Conservation (phyloP, 805 yeast species). For the Cyberlindnera mycetangii region DNA sequence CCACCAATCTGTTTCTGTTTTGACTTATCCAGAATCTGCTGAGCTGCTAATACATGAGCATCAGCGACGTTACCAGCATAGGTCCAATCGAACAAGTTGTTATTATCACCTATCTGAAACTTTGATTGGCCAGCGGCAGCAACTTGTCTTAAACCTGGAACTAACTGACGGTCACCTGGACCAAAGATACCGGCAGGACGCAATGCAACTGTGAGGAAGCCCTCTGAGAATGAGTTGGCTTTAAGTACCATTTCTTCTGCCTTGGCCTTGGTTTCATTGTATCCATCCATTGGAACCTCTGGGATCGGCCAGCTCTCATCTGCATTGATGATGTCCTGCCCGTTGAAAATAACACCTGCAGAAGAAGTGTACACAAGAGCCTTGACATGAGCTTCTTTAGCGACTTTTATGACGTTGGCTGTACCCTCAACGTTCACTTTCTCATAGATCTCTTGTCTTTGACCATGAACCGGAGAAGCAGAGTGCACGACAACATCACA, state of each 20-base stretch:
- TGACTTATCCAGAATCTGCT: slow-evolving; percentile 54
- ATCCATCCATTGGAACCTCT: slow-evolving; percentile 89
- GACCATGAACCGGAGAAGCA: slow-evolving; percentile 95
- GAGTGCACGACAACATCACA: slow-evolving; percentile 88
- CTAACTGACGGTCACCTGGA: slow-evolving; percentile 96
- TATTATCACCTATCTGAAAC: slow-evolving; percentile 92
- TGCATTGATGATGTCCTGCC: slow-evolving; percentile 88
- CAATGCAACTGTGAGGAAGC: slow-evolving; percentile 74
- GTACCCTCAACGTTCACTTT: slow-evolving; percentile 94
- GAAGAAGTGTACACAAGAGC: slow-evolving; percentile 93
- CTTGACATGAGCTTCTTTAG: slow-evolving; percentile 45
- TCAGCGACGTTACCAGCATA: slow-evolving; percentile 98
- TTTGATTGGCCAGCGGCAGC: slow-evolving; percentile 83
- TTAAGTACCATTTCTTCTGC: slow-evolving; percentile 82
- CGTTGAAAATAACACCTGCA: slow-evolving; percentile 96
- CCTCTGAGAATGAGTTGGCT: slow-evolving; percentile 57
- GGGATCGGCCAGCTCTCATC: slow-evolving; percentile 96
- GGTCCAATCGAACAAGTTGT: slow-evolving; percentile 93
- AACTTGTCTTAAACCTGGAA: slow-evolving; percentile 86
- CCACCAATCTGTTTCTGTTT: slow-evolving; percentile 61
- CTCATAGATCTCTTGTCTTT: slow-evolving; percentile 74
- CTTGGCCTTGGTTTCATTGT: slow-evolving; percentile 89
- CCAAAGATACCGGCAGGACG: slow-evolving; percentile 99
- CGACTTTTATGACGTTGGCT: slow-evolving; percentile 61
- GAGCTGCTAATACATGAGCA: slow-evolving; percentile 91